phyloP scores from a whole-genome alignment of 768 basidiomycete species.

The Leccinum incarnatum region DNA sequence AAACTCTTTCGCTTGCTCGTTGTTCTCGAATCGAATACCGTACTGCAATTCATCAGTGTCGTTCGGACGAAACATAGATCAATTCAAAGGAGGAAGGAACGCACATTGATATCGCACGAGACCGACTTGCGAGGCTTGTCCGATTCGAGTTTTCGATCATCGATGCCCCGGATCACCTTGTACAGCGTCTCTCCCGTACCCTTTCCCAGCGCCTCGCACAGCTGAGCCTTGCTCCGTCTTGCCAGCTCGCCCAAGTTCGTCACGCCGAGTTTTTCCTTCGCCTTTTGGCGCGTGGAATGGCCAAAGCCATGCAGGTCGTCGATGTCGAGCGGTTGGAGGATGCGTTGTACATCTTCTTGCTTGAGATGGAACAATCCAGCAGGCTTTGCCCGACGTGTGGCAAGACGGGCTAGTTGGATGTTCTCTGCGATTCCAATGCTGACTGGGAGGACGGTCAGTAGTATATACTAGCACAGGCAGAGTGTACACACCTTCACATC shows the following conservation, averaged over 20 bases:
- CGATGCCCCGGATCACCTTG: constrained; percentile 81
- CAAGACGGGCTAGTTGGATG: constrained; percentile 88
- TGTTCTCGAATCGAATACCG: constrained; percentile 87
- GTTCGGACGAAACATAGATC: background rate
- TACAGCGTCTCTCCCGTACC: constrained; percentile 81
- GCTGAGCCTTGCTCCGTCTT: constrained; percentile 56
- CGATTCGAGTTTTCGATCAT: constrained; percentile 74
- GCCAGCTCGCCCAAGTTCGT: constrained; percentile 67
- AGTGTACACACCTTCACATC: constrained; percentile 66
- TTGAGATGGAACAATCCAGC: constrained; percentile 79
- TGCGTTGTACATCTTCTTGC: constrained; percentile 45
- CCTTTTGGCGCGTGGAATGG: constrained; percentile 69
- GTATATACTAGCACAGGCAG: background rate
- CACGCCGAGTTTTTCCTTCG: constrained; percentile 72
- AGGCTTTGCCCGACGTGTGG: constrained; percentile 89
- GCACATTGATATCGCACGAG: constrained; percentile 91
- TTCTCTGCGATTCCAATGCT: constrained; percentile 93
- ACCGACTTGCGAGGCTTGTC: constrained; percentile 89
- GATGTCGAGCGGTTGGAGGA: constrained; percentile 70
- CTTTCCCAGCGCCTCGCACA: constrained; percentile 76
- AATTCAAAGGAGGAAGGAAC: constrained; percentile 29
- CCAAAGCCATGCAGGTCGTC: constrained; percentile 89
- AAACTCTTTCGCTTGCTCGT: constrained; percentile 79
- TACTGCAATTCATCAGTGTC: constrained; percentile 52
- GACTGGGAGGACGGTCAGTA: constrained; percentile 43